phyloP scores from a whole-genome alignment of 2,329 filamentous ascomycete species.

The Emergomyces orientalis region DNA sequence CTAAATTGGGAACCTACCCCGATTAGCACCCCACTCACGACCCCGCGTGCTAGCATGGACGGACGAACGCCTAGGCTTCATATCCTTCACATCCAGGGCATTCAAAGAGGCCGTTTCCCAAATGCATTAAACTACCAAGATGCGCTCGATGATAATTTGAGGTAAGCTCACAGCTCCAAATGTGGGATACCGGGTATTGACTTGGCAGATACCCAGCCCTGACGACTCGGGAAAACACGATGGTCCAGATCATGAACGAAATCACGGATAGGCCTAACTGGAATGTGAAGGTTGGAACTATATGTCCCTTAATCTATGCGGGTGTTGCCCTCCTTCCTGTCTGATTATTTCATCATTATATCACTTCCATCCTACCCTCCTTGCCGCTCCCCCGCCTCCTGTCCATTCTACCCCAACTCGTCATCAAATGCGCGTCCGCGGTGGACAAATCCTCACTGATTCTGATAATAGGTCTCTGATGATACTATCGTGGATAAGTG shows the following conservation, averaged over 20 bases:
- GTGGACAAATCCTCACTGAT: neutral
- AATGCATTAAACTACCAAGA: constrained; percentile 5
- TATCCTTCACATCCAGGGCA: constrained; percentile 3
- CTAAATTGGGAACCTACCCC: constrained; percentile 3
- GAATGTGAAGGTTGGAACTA: constrained; percentile 23
- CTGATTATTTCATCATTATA: neutral
- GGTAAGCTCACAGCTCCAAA: neutral
- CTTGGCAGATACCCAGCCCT: constrained; percentile 6
- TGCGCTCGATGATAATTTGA: neutral
- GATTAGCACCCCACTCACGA: neutral
- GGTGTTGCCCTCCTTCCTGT: neutral
- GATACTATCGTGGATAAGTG: constrained; percentile 22
- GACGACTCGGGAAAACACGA: constrained; percentile 22
- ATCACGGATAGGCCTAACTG: constrained; percentile 30
- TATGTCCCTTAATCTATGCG: neutral
- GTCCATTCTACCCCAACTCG: neutral
- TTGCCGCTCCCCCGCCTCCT: neutral
- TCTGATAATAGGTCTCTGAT: constrained; percentile 18
- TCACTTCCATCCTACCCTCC: neutral
- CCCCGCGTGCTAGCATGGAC: neutral
- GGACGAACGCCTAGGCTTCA: neutral
- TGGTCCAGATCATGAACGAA: constrained; percentile 27
- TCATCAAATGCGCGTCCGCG: neutral
- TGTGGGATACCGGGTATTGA: neutral
- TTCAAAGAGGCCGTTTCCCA: constrained; percentile 2